These are phyloP conservation scores for Mentha longifolia DNA, from an alignment of 257 asterid genomes.

Conservation along the genomic window DNA sequence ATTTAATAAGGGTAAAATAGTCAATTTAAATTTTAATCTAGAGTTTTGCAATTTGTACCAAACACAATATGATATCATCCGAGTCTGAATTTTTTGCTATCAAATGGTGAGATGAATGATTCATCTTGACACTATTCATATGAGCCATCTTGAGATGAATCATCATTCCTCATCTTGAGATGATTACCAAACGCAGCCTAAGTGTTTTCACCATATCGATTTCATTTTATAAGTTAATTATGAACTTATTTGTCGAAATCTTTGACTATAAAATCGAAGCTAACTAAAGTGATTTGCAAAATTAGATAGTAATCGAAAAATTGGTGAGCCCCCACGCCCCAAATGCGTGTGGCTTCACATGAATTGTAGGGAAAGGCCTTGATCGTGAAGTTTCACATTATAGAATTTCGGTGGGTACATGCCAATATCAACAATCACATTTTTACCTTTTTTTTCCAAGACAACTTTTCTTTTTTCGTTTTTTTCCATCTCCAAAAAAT, in stretches of 20 bases:
- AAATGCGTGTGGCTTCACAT: conserved; percentile 30
- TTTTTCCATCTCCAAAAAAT: not conserved
- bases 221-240: too few species aligned
- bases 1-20: too few species aligned
- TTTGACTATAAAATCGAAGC: conserved; percentile 3
- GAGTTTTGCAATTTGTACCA: too few species aligned
- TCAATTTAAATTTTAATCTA: too few species aligned
- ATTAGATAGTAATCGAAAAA: not conserved
- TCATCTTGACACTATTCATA: too few species aligned
- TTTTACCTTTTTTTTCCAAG: not conserved
- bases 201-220: too few species aligned
- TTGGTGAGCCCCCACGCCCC: conserved; percentile 37
- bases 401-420: conserved; percentile 31
- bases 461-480: not conserved
- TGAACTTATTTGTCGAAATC: not conserved
- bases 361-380: conserved; percentile 37
- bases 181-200: too few species aligned
- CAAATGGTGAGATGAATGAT: too few species aligned
- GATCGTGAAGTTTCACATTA: conserved; percentile 30
- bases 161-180: too few species aligned
- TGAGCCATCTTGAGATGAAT: too few species aligned
- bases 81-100: too few species aligned
- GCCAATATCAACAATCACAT: conserved; percentile 26
- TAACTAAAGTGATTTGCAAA: conserved; percentile 10
- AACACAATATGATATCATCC: too few species aligned